Evolutionary conservation across 129 eudicot genomes (phyloP).

Genomic region (Dittrichia graveolens): DNA sequence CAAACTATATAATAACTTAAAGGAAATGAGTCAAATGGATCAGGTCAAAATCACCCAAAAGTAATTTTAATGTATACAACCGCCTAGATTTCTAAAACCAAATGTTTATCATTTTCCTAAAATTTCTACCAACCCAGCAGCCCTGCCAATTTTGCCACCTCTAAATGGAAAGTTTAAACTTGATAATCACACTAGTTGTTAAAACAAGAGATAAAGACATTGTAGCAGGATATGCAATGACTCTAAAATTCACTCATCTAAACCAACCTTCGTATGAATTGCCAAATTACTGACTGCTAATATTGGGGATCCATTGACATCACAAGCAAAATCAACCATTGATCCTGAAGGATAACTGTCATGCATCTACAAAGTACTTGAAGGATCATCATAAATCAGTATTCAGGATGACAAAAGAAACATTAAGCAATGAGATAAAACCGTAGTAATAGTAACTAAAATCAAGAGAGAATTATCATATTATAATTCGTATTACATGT

Average conservation of each 20-base stretch:
- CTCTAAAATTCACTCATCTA: neutral
- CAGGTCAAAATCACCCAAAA: no score
- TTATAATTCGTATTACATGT: neutral
- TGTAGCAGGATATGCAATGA: neutral
- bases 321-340: conserved; percentile 95
- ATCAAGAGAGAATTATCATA: neutral
- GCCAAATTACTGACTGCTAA: conserved; percentile 89
- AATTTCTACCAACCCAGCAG: neutral
- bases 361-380: conserved; percentile 54
- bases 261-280: conserved; percentile 77
- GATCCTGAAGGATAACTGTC: conserved; percentile 93
- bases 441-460: neutral
- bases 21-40: no score
- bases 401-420: neutral
- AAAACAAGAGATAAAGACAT: neutral
- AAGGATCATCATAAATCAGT: conserved; percentile 5
- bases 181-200: neutral
- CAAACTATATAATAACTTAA: no score
- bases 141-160: neutral
- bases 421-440: neutral
- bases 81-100: neutral
- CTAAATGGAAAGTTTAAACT: neutral
- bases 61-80: neutral
- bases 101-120: no score
- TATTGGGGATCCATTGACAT: conserved; percentile 79